phyloP scores from a whole-genome alignment of 345 rosid genomes.

The Sisymbrium altissimum region DNA sequence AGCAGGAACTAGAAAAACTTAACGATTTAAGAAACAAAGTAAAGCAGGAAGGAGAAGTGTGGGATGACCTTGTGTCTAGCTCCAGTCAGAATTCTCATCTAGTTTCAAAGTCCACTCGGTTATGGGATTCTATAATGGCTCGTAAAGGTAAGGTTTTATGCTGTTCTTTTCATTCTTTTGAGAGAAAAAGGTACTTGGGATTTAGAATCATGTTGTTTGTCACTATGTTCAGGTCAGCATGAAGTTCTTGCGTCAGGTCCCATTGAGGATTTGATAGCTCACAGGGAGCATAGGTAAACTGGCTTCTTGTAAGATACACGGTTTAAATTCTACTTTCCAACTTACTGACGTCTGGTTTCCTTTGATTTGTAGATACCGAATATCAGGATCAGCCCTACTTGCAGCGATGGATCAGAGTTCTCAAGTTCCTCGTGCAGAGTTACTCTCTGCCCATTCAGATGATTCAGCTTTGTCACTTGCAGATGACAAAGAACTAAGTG shows the following conservation, averaged over 20 bases:
- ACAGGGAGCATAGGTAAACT: conserved; percentile 91
- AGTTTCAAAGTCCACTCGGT: conserved; percentile 83
- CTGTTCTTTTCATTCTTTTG: conserved; percentile 4
- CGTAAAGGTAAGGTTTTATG: conserved; percentile 64
- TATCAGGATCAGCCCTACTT: conserved; percentile 90
- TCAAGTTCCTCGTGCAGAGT: conserved; percentile 70
- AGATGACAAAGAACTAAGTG: conserved; percentile 71
- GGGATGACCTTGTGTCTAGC: conserved; percentile 98
- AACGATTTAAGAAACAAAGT: conserved; percentile 94
- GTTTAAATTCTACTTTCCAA: not conserved
- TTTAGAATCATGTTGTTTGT: conserved; percentile 2
- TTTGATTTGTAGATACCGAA: conserved; percentile 73
- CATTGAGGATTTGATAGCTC: conserved; percentile 96
- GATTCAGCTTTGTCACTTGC: conserved; percentile 40
- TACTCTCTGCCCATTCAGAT: conserved; percentile 52
- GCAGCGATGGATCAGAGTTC: conserved; percentile 99
- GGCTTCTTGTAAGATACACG: not conserved
- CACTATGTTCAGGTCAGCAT: conserved; percentile 70
- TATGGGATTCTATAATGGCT: conserved; percentile 94
- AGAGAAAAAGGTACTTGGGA: not conserved
- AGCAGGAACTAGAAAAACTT: conserved; percentile 95
- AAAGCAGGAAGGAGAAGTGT: conserved; percentile 92
- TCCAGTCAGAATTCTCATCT: conserved; percentile 96
- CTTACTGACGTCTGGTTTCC: conserved; percentile 24
- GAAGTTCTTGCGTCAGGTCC: conserved; percentile 99